Evolutionary conservation across 345 rosid genomes (phyloP).

Genomic region (Pistacia integerrima): DNA sequence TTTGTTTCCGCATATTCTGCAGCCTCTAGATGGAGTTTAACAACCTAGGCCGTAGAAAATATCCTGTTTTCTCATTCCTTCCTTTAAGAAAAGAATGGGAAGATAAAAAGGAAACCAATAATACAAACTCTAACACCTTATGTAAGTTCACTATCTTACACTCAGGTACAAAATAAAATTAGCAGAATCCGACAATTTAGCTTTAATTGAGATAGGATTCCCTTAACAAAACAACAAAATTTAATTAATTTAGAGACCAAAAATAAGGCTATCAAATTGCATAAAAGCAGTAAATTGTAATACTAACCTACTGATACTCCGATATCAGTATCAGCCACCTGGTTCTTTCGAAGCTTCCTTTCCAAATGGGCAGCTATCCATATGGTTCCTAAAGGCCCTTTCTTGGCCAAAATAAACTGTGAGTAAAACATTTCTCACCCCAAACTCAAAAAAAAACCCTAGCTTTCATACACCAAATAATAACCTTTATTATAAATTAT

Average conservation of each 20-base stretch:
- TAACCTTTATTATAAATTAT: conserved; percentile 17
- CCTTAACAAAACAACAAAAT: background rate
- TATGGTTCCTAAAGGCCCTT: conserved; percentile 98
- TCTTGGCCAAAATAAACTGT: conserved; percentile 99
- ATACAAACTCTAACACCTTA: background rate
- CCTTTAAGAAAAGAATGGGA: background rate
- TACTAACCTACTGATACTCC: conserved; percentile 96
- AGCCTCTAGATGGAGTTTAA: background rate
- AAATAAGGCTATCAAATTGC: background rate
- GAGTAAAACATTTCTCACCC: conserved; percentile 84
- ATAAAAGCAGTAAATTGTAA: conserved; percentile 6
- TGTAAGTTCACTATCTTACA: background rate
- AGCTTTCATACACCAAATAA: conserved; percentile 31
- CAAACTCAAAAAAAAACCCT: conserved; percentile 26
- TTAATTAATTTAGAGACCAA: background rate
- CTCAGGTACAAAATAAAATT: too few relatives aligned
- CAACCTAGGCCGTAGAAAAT: background rate
- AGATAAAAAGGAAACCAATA: background rate
- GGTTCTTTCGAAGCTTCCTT: conserved; percentile 99
- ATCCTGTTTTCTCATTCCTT: background rate
- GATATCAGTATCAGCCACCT: conserved; percentile 99
- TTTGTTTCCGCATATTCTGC: background rate
- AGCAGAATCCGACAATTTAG: conserved; percentile 3
- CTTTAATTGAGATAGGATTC: background rate
- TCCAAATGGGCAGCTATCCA: conserved; percentile 99